A percentile compares a stretch with the other conserved stretches of the same genome.
phyloP scores from a whole-genome alignment of 83 land plant species.

The Isoetes engelmannii region DNA sequence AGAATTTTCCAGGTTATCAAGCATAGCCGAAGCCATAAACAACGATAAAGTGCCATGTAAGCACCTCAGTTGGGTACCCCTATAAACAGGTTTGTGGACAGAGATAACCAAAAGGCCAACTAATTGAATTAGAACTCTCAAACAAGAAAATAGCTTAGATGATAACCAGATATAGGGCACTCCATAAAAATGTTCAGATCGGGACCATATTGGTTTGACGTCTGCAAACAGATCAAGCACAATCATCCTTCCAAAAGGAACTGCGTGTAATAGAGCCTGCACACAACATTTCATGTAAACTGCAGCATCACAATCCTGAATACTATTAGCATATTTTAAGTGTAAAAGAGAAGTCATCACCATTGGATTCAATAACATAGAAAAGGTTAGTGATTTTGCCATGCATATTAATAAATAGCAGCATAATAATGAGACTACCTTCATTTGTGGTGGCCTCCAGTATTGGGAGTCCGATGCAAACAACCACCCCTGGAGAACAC shows the following conservation, averaged over 20 bases:
- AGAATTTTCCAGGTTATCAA: neutral
- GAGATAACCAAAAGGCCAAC: too few species aligned
- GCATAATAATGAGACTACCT: slow-evolving; percentile 34
- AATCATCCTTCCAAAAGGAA: slow-evolving; percentile 90
- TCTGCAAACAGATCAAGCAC: slow-evolving; percentile 96
- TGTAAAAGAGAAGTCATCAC: too few species aligned
- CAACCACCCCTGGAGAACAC: slow-evolving; percentile 79
- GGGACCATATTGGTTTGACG: slow-evolving; percentile 80
- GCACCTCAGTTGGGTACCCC: neutral
- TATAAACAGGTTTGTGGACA: neutral
- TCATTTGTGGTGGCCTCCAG: slow-evolving; percentile 95
- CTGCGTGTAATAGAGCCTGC: slow-evolving; percentile 92
- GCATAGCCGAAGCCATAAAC: neutral
- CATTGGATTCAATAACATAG: neutral
- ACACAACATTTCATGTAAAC: neutral
- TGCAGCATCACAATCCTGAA: too few species aligned
- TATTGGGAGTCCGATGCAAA: slow-evolving; percentile 74
- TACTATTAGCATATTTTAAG: too few species aligned
- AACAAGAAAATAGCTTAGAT: too few species aligned
- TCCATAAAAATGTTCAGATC: slow-evolving; percentile 83
- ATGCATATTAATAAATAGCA: neutral
- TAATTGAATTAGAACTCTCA: too few species aligned
- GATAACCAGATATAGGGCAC: slow-evolving; percentile 82
- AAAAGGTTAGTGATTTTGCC: neutral
- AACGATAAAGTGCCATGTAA: neutral